Base-by-base conservation (phyloP, 2,329 filamentous ascomycete genomes). In the Aureobasidium subglaciale region DNA sequence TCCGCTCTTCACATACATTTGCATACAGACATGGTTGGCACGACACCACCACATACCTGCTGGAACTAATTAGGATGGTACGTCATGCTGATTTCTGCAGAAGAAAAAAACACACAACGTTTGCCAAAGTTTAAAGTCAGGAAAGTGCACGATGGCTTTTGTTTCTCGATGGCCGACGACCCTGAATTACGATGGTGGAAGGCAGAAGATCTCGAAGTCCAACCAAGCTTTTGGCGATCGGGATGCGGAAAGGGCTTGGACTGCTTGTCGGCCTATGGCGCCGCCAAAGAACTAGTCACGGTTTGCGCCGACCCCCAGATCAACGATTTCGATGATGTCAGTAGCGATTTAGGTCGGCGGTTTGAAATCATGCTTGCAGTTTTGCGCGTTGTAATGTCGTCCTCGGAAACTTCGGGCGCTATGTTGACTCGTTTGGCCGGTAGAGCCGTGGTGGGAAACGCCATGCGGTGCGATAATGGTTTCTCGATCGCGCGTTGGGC, bases 101-200 rank as follows among this genome's bases (percentile, higher is more conserved):
- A 37, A n/a, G 24, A 43, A 27, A 18, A 43, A 32, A 7, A 3
- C 40, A 16, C 29, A 32, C 42, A 46, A 34, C 16, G 42, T 30
- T 18, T 46, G 29, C 29, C 15, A 50, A 25, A 50, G 32, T 8
- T 22, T 27, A 29, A 37, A 27, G 18, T 18, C 22, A n/a, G 6
- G n/a, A 38, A 50, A n/a, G 7, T 37, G 32, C n/a, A 20, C 15
- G 13, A 27, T 27, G 22, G 46, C 34, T 25, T n/a, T 27, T 38
- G 22, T 18, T 29, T 48, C 16, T 50, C 46, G 46, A 50, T 50
- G 46, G n/a, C n/a, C n/a, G n/a, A n/a, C n/a, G n/a, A n/a, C n/a
- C n/a, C 46, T 34, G 46, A 38, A 38, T 20, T 24, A 46, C 22
- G 29, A 27, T 37, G 30, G 37, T 37, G 46, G 24, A 10, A 18